Base-by-base conservation (phyloP, 352 stramenopile genomes). In the Elongisporangium undulatum region DNA sequence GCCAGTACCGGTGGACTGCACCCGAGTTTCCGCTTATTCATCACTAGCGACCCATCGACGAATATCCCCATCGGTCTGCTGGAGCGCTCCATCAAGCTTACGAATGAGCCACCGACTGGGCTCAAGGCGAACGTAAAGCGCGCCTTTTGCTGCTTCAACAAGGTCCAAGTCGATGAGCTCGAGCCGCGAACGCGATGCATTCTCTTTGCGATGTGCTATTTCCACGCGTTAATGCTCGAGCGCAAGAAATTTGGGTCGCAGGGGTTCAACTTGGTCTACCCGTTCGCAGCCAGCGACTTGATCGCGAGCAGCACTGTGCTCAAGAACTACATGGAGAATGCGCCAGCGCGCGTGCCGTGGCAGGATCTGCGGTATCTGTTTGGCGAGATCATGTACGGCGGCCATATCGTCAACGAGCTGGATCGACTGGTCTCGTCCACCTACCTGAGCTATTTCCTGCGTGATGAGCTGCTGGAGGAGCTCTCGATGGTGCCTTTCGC, bases 281-380 rank as follows among this genome's bases (percentile, higher is more conserved):
- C 90, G 29, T 97, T 97, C 56, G 82, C 90, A 1, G 75, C 79
- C 0, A 94, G 88, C 20, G 90, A 97, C 56, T 67, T 97, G 20
- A 66, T 94, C 5, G 74, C 83, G 13, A 96, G 85, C 48, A 89
- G 82, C 19, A 89, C 83, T 0, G 87, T 96, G 51, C 61, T 97
- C 4, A 72, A 77, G 29, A 97, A 97, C 59, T 97, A 97, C 71
- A 97, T 97, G 90, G 91, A 97, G 41, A 97, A 92, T 52, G 87
- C 84, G 1, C 89, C 89, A 0, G 79, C 77, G 4, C 90, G 84
- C 17, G 87, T 97, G 3, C 90, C 91, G 29, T 97, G 91, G 90
- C 82, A 81, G 5, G 91, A 97, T 66, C 62, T 98, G 23, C 77
- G 90, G 20, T 95, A 95, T 59, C 58, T 95, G 17, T 90, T 95